Base-by-base conservation (phyloP, 495 filamentous ascomycete species). In the Penicillium robsamsonii region DNA sequence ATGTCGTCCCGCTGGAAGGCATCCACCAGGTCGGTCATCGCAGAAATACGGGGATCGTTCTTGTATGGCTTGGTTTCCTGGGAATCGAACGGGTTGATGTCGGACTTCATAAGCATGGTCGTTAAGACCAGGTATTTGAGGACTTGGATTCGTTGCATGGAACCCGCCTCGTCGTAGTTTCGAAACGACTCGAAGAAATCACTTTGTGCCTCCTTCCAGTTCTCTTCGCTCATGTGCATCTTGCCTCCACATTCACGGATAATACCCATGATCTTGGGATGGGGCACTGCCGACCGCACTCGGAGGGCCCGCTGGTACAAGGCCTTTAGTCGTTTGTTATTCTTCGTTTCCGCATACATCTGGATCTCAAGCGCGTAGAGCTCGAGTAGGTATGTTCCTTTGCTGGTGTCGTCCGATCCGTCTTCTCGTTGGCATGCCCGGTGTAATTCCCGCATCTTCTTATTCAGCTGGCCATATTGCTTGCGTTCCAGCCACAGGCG, bases 141-240 rank as follows among this genome's bases (percentile, higher is more conserved):
- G 13, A 97, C 94, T 68, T 97, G 92, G 64, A 97, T 98, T 25
- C 94, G 87, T 69, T 96, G 92, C 63, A 96, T 80, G 37, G 92
- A 96, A 48, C 94, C 94, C 40, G 94, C 94, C 72, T 98, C 94
- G 69, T 98, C 95, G 74, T 97, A 98, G 75, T 97, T 97, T 25
- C 92, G 89, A 77, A 98, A 98, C 4, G 94, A 93, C 71, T 98
- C 95, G 70, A 96, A 97, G 74, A 98, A 98, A 71, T 96, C 95
- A 60, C 85, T 92, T 67, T 97, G 93, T 5, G 94, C 94, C 55
- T 91, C 89, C 71, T 96, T 90, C 94, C 94, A 98, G 71, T 96
- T 96, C 75, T 97, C 94, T 78, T 98, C 94, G 66, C 90, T 96
- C 95, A 98, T 97, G 73, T 98, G 92, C 94, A 98, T 98, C 78